A percentile compares a stretch with the other conserved stretches of the same genome.
Evolutionary conservation across 2,329 filamentous ascomycete species (phyloP).

Genomic region (Colletotrichum sp.): DNA sequence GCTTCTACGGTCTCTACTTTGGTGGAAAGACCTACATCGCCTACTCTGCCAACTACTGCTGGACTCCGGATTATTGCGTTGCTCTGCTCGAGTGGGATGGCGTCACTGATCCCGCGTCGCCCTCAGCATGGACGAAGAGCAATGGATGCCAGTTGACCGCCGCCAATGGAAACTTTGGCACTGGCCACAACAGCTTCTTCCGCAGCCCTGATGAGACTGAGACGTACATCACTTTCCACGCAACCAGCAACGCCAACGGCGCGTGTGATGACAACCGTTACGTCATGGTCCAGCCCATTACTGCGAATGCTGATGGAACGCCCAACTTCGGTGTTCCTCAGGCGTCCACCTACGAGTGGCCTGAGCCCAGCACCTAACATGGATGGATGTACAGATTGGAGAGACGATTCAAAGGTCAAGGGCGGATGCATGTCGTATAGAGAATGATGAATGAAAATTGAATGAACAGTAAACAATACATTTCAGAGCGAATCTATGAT

Average conservation of each 20-base stretch:
- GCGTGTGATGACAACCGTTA: constrained; percentile 59
- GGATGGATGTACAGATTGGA: background rate
- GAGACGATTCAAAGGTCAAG: background rate
- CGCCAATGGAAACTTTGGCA: constrained; percentile 62
- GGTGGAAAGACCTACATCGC: constrained; percentile 56
- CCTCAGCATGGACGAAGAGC: constrained; percentile 55
- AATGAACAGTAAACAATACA: background rate
- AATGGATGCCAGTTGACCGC: constrained; percentile 54
- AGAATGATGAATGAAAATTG: background rate
- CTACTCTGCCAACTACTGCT: constrained; percentile 63
- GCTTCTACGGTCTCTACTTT: constrained; percentile 57
- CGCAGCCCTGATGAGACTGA: constrained; percentile 57
- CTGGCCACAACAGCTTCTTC: constrained; percentile 65
- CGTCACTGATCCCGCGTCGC: constrained; percentile 47
- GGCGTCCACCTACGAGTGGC: constrained; percentile 25
- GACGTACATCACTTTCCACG: constrained; percentile 62
- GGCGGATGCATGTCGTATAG: background rate
- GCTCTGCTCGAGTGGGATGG: constrained; percentile 60
- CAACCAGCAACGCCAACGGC: constrained; percentile 51
- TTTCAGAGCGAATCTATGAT: background rate
- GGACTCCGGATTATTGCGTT: constrained; percentile 58
- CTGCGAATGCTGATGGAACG: constrained; percentile 53
- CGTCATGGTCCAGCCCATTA: constrained; percentile 57
- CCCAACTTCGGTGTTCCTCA: constrained; percentile 53
- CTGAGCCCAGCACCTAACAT: constrained; percentile 19